Conservation (phyloP, 2,329 filamentous ascomycete genomes). For the Neospermospora avenae region DNA sequence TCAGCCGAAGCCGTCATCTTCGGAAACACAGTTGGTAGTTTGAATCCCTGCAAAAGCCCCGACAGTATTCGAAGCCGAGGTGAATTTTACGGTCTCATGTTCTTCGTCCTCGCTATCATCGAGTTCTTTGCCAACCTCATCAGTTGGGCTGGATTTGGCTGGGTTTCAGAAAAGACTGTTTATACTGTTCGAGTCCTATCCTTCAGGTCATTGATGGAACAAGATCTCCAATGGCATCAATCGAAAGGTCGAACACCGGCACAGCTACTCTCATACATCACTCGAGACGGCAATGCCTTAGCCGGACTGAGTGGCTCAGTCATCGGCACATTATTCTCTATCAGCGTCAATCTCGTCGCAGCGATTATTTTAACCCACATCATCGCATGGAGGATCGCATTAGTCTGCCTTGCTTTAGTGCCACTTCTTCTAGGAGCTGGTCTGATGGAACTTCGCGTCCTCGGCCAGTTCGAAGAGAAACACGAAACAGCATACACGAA, state of each 20-base stretch:
- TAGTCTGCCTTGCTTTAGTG: constrained; percentile 39
- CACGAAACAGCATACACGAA: constrained; percentile 63
- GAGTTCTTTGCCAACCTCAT: constrained; percentile 61
- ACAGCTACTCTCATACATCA: constrained; percentile 63
- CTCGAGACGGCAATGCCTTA: constrained; percentile 63
- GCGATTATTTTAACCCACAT: constrained; percentile 68
- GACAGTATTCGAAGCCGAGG: constrained; percentile 29
- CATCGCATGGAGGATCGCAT: constrained; percentile 70
- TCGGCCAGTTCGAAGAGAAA: constrained; percentile 59
- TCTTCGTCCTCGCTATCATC: constrained; percentile 50
- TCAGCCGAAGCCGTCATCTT: constrained; percentile 54
- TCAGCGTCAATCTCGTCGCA: constrained; percentile 63
- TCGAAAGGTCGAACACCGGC: constrained; percentile 60
- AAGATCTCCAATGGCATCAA: constrained; percentile 70
- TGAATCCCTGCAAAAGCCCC: constrained; percentile 45
- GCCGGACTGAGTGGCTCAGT: constrained; percentile 68
- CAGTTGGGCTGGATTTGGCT: constrained; percentile 52
- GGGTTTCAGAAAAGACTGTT: constrained; percentile 60
- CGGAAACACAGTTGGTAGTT: constrained; percentile 46
- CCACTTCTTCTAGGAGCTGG: constrained; percentile 62
- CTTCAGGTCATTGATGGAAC: constrained; percentile 61
- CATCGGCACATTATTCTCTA: constrained; percentile 65
- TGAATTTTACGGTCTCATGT: constrained; percentile 39
- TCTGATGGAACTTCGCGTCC: constrained; percentile 53
- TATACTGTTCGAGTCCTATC: constrained; percentile 51